A percentile compares a stretch with the other conserved stretches of the same genome.
phyloP scores from a whole-genome alignment of 202 grass and related monocot species.

The Alloteropsis angusta region DNA sequence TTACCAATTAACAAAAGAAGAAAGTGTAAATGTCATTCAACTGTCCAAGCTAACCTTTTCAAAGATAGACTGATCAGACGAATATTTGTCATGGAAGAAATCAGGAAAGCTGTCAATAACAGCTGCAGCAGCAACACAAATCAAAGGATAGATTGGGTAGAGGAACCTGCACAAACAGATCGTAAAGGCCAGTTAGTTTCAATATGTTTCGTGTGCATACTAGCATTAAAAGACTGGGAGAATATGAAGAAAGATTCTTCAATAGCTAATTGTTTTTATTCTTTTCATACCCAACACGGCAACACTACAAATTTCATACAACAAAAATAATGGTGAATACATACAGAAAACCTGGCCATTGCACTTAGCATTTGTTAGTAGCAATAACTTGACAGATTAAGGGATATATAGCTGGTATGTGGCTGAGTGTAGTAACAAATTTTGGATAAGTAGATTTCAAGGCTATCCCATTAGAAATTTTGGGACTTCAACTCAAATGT shows the following conservation, averaged over 20 bases:
- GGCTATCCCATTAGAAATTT: neutral
- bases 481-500: neutral
- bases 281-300: neutral
- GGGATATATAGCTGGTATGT: neutral
- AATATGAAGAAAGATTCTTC: neutral
- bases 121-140: slow-evolving; percentile 80
- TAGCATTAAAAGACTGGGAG: neutral
- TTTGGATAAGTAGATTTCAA: neutral
- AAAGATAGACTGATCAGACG: slow-evolving; percentile 56
- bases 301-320: neutral
- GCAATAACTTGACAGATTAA: neutral
- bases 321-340: neutral
- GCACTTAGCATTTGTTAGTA: neutral
- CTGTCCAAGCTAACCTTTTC: slow-evolving; percentile 39
- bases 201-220: neutral
- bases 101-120: slow-evolving; percentile 78
- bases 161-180: slow-evolving; percentile 69
- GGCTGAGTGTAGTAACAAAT: neutral
- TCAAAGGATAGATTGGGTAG: slow-evolving; percentile 96
- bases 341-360: neutral
- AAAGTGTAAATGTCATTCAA: neutral
- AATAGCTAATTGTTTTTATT: neutral
- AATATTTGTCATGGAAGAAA: slow-evolving; percentile 82
- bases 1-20: slow-evolving; percentile 8
- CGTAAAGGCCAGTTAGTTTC: neutral